Evolutionary conservation across 176 grass and related monocot genomes (phyloP).

Genomic region (Pontederia paniculata): DNA sequence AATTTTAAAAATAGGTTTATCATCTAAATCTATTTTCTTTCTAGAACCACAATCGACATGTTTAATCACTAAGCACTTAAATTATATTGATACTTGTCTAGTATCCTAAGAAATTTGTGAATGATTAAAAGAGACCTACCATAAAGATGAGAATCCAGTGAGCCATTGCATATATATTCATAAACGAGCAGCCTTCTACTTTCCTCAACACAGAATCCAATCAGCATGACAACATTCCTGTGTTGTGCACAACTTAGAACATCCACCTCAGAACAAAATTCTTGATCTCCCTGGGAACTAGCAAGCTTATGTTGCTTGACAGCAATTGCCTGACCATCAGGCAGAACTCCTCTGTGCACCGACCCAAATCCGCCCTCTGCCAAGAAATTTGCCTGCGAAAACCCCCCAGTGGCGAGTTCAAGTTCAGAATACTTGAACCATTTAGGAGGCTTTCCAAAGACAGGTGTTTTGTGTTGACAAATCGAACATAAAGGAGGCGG

Average conservation of each 20-base stretch:
- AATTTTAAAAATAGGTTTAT: too few species aligned
- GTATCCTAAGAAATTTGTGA: too few species aligned
- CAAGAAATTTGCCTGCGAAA: constrained; percentile 88
- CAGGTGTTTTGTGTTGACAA: constrained; percentile 87
- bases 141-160: constrained; percentile 93
- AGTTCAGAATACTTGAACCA: constrained; percentile 93
- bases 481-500: constrained; percentile 85
- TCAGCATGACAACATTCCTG: constrained; percentile 96
- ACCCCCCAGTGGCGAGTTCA: constrained; percentile 76
- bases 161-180: constrained; percentile 95
- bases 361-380: constrained; percentile 96
- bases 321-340: constrained; percentile 86
- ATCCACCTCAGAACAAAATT: constrained; percentile 96
- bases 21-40: too few species aligned
- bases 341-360: constrained; percentile 76
- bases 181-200: constrained; percentile 87
- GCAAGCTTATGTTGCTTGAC: constrained; percentile 96
- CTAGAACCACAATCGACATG: too few species aligned
- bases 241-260: constrained; percentile 95
- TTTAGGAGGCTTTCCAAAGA: constrained; percentile 86
- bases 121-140: constrained; percentile 25
- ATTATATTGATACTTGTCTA: too few species aligned
- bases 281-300: constrained; percentile 79
- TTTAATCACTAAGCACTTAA: too few species aligned
- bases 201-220: constrained; percentile 94